phyloP scores from a whole-genome alignment of 345 rosid species.

The Ceriops tagal region DNA sequence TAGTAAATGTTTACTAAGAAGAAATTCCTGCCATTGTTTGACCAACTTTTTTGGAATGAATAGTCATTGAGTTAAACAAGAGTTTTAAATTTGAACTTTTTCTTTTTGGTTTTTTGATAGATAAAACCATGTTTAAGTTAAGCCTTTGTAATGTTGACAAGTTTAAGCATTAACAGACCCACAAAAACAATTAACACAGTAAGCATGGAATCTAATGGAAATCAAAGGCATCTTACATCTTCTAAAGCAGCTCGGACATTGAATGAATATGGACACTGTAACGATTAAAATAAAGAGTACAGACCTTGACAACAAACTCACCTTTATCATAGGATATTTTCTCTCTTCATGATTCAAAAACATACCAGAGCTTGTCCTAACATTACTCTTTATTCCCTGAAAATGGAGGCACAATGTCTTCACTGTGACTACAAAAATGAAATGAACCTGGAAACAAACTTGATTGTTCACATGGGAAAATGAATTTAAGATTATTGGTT shows the following conservation, averaged over 20 bases:
- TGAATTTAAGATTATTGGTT: no score
- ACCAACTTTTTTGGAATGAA: no score
- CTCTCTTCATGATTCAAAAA: conserved; percentile 68
- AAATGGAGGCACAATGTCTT: conserved; percentile 2
- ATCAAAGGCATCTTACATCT: neutral
- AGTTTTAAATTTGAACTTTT: no score
- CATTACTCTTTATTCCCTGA: conserved; percentile 87
- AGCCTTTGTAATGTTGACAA: neutral
- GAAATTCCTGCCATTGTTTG: no score
- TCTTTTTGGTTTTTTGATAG: no score
- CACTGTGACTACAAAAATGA: no score
- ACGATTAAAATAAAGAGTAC: conserved; percentile 11
- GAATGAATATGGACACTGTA: neutral
- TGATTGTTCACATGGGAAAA: no score
- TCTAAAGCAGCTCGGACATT: conserved; percentile 9
- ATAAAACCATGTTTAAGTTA: no score
- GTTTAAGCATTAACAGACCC: neutral
- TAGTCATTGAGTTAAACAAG: no score
- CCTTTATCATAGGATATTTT: conserved; percentile 80
- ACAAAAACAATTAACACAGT: neutral
- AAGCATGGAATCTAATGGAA: neutral
- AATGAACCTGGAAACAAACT: no score
- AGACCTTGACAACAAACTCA: conserved; percentile 20
- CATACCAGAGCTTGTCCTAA: conserved; percentile 97
- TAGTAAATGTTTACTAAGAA: no score